Base-by-base conservation (phyloP, 192 early-diverging fungal genomes). In the Backusella liffmaniae region DNA sequence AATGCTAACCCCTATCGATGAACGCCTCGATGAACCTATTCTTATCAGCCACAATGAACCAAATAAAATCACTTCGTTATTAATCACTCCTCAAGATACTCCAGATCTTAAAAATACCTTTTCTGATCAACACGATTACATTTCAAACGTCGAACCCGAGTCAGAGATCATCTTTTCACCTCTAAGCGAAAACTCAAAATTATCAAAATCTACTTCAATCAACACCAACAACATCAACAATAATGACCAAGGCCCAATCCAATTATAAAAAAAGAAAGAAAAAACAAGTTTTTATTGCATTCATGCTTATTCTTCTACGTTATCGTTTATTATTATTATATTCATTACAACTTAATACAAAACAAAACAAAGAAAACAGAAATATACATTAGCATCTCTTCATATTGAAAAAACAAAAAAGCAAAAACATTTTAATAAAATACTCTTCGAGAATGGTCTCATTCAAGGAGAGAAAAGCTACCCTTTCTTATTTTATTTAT, bases 31-130 rank as follows among this genome's bases (percentile, higher is more conserved):
- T n/a, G 67, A 69, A 8, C 34, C 37, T 9, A 39, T 69, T 21
- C 16, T 69, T 37, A 39, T 62, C 21, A 62, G 10, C 21, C 23
- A 62, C 4, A 29, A 62, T 29, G 56, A 29, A 29, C 2, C 56
- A 62, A 29, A 29, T n/a, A 62, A 62, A 62, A 29, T 13, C 56
- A 23, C 56, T 62, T 62, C 56, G 26, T 29, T 62, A 62, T 29
- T 62, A 62, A 62, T 62, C 9, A 62, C 56, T 12, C 56, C 56
- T 26, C 56, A 62, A 62, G 56, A 62, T 62, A 62, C 56, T 26
- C 56, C 56, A 10, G 56, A 62, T 9, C 56, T 29, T 23, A 62
- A 62, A 62, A 10, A 62, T 12, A 23, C 10, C 9, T 21, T 29
- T 62, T 62, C 56, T 3, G 23, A 62, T 10, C 56, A 62, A 29